Conservation (phyloP, 768 basidiomycete genomes). For the Tricholoma sp. region DNA sequence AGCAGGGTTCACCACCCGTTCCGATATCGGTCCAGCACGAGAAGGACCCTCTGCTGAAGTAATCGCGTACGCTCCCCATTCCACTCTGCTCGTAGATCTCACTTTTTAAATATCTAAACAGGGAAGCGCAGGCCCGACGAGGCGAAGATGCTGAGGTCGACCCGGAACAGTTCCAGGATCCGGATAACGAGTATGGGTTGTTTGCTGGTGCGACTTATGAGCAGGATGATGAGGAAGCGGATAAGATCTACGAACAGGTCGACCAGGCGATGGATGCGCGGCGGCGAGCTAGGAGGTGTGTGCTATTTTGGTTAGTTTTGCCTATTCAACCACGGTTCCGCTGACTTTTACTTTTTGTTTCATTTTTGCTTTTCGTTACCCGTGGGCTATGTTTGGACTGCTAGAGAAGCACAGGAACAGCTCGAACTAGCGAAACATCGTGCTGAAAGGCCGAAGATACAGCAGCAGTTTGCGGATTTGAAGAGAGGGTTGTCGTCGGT, state of each 20-base stretch:
- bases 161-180: conserved; percentile 92
- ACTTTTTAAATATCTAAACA: conserved; percentile 22
- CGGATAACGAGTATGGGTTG: conserved; percentile 94
- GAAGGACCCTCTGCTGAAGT: conserved; percentile 92
- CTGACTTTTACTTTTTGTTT: conserved; percentile 14
- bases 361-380: too few species aligned
- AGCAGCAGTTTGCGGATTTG: conserved; percentile 92
- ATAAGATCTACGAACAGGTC: conserved; percentile 90
- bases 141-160: conserved; percentile 88
- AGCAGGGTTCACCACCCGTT: conserved; percentile 95
- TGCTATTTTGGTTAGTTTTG: conserved; percentile 38
- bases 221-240: conserved; percentile 96
- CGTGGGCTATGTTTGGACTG: too few species aligned
- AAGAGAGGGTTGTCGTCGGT: conserved; percentile 86
- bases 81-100: not conserved
- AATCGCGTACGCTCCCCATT: conserved; percentile 60
- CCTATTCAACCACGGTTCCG: conserved; percentile 20
- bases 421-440: conserved; percentile 55
- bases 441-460: conserved; percentile 89
- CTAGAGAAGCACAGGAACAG: conserved; percentile 27
- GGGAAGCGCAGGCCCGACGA: conserved; percentile 80
- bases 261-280: conserved; percentile 89
- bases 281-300: conserved; percentile 73
- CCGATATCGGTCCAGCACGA: conserved; percentile 97
- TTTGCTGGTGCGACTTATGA: conserved; percentile 97